Evolutionary conservation across 2,329 filamentous ascomycete genomes (phyloP), one percentile per base, ranked within the genome.

Genomic region (Botrytis aclada): DNA sequence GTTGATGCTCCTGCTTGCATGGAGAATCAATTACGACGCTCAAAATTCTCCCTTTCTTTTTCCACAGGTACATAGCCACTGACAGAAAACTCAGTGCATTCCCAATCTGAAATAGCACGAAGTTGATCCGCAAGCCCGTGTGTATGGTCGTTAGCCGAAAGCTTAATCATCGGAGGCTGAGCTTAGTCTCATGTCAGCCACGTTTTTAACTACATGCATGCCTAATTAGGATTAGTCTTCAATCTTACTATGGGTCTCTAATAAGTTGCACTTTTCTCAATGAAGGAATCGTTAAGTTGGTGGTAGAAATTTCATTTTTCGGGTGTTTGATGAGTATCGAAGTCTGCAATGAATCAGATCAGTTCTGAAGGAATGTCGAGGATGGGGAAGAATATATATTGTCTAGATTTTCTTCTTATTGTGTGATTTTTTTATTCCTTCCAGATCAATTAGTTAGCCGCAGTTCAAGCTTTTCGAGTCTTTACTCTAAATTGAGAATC

Each of bases 81-180:
- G 39, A 29, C 18, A 4, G 22, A 5, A 25, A 18, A 43, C 29
- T 65, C n/a, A 39, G 8, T 47, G 8, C 34, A 29, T 39, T 25
- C 65, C 65, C 34, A 69, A 32, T 69, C 29, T 7, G 34, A 56
- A 8, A 22, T 69, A 69, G 65, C 65, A 41, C 7, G n/a, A 22
- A 25, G 37, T 69, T 58, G 47, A 56, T 69, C 65, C 32, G 39
- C 47, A 43, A 32, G 32, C 6, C 25, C 25, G 25, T 67, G 47
- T 7, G 29, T 67, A 29, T 29, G 39, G 34, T 22, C 20, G 20
- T 32, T 34, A 34, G 8, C 29, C 41, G 18, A 56, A 67, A 56
- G 65, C 51, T 56, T 58, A 56, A 56, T 56, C 65, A 56, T 56
- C 65, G 39, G 51, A 37, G 39, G 67, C 67, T 70, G 67, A 37